phyloP scores from a whole-genome alignment of 352 stramenopile genomes.

The Phytophthora cajani region DNA sequence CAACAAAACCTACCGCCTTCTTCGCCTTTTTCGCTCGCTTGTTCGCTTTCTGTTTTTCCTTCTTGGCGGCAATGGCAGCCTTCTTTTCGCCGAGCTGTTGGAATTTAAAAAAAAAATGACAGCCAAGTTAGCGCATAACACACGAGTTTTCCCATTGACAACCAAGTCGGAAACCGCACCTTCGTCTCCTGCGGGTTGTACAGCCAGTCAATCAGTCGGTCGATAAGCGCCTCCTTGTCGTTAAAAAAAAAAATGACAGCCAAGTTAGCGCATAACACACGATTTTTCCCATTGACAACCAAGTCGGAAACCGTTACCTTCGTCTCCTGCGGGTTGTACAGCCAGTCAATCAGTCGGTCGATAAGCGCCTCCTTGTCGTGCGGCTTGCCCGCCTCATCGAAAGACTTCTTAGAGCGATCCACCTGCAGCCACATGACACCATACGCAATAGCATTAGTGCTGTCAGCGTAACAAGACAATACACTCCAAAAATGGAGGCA shows the following conservation, averaged over 20 bases:
- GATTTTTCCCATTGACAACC: neutral
- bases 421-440: constrained; percentile 42
- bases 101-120: constrained; percentile 5
- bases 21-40: constrained; percentile 52
- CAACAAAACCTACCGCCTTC: constrained; percentile 35
- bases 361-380: constrained; percentile 74
- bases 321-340: constrained; percentile 66
- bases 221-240: constrained; percentile 72
- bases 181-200: constrained; percentile 65
- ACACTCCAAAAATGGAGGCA: neutral
- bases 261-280: constrained; percentile 3
- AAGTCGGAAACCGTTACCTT: constrained; percentile 36
- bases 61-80: constrained; percentile 34
- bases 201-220: constrained; percentile 80
- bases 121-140: neutral
- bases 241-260: too few species aligned
- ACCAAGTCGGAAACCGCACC: constrained; percentile 27
- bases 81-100: constrained; percentile 44
- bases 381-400: constrained; percentile 63
- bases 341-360: constrained; percentile 77
- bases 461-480: constrained; percentile 1
- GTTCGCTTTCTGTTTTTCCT: constrained; percentile 48
- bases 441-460: constrained; percentile 7
- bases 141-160: neutral
- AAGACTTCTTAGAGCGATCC: constrained; percentile 88